phyloP scores from a whole-genome alignment of 257 asterid species.

The Scutellaria galericulata region DNA sequence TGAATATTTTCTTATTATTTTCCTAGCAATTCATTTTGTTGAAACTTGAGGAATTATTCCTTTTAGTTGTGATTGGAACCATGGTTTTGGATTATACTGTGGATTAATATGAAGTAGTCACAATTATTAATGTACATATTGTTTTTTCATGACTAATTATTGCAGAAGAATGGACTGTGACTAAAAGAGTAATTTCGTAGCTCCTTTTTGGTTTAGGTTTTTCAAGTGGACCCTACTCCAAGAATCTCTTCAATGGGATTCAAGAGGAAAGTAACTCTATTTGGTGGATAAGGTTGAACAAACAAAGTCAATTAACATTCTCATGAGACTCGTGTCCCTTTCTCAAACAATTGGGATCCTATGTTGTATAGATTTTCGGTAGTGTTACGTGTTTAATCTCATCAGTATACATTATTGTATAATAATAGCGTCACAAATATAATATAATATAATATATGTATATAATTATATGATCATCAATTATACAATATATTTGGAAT shows the following conservation, averaged over 20 bases:
- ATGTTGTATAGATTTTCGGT: too few relatives aligned
- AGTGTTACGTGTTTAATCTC: background rate
- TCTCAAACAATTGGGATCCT: background rate
- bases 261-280: background rate
- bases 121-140: background rate
- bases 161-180: background rate
- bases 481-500: too few relatives aligned
- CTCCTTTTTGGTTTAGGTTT: slow-evolving; percentile 24
- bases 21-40: slow-evolving; percentile 28
- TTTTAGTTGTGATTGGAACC: slow-evolving; percentile 27
- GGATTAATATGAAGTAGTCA: background rate
- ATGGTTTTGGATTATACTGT: background rate
- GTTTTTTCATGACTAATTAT: background rate
- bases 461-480: too few relatives aligned
- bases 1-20: slow-evolving; percentile 1
- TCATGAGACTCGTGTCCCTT: background rate
- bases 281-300: slow-evolving; percentile 53
- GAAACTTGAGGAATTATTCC: slow-evolving; percentile 11
- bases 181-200: slow-evolving; percentile 7
- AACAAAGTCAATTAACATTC: slow-evolving; percentile 33
- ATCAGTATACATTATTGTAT: background rate
- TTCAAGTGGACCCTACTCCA: slow-evolving; percentile 4
- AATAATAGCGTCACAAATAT: background rate
- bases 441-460: too few relatives aligned
- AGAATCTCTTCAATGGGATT: slow-evolving; percentile 24